Conservation (phyloP, 192 early-diverging fungal species). For the Ramicandelaber brevisporus region DNA sequence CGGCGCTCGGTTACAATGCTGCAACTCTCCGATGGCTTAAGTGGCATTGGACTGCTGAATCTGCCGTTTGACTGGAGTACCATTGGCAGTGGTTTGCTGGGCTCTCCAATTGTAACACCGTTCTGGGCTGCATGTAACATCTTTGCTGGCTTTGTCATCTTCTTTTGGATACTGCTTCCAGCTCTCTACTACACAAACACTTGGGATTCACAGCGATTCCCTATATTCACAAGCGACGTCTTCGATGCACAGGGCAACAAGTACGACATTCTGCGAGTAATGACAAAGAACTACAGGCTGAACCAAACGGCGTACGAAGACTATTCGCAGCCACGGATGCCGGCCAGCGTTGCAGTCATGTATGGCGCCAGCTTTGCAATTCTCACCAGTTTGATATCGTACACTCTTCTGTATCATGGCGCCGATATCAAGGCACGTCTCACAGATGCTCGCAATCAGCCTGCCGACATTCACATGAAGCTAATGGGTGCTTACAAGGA, state of each 20-base stretch:
- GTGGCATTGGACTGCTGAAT: constrained; percentile 11
- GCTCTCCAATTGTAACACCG: neutral
- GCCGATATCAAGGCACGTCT: constrained; percentile 34
- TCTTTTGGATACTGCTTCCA: constrained; percentile 23
- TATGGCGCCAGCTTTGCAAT: constrained; percentile 26
- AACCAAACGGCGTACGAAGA: constrained; percentile 11
- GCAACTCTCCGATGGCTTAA: constrained; percentile 14
- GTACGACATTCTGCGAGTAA: constrained; percentile 17
- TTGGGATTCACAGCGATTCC: constrained; percentile 16
- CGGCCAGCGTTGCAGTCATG: constrained; percentile 18
- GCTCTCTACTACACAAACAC: constrained; percentile 20
- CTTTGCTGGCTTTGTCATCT: constrained; percentile 17
- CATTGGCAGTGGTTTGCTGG: constrained; percentile 2
- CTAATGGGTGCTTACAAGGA: constrained; percentile 45
- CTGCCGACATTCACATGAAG: constrained; percentile 39
- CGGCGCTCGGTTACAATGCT: constrained; percentile 9
- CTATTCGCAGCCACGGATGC: constrained; percentile 18
- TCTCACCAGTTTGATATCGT: constrained; percentile 23
- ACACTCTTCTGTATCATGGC: constrained; percentile 32
- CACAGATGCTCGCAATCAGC: constrained; percentile 23
- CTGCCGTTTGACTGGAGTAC: constrained; percentile 16
- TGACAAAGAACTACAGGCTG: constrained; percentile 9
- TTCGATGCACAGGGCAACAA: constrained; percentile 9
- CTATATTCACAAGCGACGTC: constrained; percentile 12
- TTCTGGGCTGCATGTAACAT: constrained; percentile 21